Evolutionary conservation across 2,329 filamentous ascomycete genomes (phyloP).

Genomic region (Pseudogymnoascus sp.): DNA sequence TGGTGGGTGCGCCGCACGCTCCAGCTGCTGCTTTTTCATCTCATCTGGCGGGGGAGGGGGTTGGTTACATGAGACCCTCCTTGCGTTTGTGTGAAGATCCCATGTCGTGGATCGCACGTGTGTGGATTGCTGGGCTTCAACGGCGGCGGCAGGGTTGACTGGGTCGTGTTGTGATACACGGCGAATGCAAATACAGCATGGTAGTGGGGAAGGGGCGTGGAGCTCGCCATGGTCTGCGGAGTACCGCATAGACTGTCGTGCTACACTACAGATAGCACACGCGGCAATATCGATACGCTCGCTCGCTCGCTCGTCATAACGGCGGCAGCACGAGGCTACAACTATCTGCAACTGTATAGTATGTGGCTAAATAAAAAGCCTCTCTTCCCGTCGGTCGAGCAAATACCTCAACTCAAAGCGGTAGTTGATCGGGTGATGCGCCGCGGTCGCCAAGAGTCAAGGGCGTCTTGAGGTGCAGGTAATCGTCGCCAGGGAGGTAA

Average conservation of each 20-base stretch:
- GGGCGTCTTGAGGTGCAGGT: not conserved
- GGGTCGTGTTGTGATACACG: not conserved
- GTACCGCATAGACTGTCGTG: not conserved
- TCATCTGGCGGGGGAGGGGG: not conserved
- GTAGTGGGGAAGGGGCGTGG: not conserved
- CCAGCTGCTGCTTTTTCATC: not conserved
- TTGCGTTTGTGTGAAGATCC: not conserved
- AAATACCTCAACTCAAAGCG: not conserved
- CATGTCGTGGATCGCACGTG: not conserved
- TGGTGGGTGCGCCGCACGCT: not conserved
- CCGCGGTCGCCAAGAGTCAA: not conserved
- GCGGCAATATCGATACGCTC: not conserved
- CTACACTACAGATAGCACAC: not conserved
- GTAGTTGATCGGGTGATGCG: conserved; percentile 6
- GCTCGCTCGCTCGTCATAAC: too few relatives aligned
- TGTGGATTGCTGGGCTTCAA: not conserved
- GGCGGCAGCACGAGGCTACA: not conserved
- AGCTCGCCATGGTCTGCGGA: not conserved
- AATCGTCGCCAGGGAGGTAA: not conserved
- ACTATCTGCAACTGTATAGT: not conserved
- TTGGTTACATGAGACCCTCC: not conserved
- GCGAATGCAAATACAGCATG: not conserved
- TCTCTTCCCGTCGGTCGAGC: not conserved
- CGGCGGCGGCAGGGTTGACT: not conserved
- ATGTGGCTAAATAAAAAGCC: not conserved